Base-by-base conservation (phyloP, 768 basidiomycete species). In the Leccinum longicurvipes region DNA sequence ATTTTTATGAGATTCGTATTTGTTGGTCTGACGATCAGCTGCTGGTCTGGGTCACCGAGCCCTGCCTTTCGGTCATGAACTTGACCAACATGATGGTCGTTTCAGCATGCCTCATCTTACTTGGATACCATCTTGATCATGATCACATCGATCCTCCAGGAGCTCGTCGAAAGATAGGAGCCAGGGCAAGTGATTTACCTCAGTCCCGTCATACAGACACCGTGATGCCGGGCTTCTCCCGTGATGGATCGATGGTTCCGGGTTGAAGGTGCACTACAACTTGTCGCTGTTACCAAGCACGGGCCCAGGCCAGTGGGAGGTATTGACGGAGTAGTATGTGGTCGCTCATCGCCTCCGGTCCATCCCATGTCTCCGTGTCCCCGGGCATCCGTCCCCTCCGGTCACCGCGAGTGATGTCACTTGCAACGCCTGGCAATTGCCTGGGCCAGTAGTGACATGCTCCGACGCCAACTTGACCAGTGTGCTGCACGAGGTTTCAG, bases 1-100 rank as follows among this genome's bases (percentile, higher is more conserved):
- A 69, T 69, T 50, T 45, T 68, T 68, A 69, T 69, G 57, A 55
- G 60, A 46, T 67, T 57, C 60, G 54, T 64, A 60, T 62, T 60
- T 56, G 51, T 32, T 55, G 19, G 36, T 27, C 3, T 39, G 45
- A 45, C 25, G 34, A 19, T 54, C 27, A 34, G 31, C 31, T 7
- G 29, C 31, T 36, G 31, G 19, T 50, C 24, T 21, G 23, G 44
- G 23, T 42, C 41, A 17, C 19, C 14, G 21, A 15, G 19, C 12
- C 11, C 17, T 11, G 17, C 19, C 21, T 15, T 11, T 7, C 14
- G 11, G 31, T 10, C 28, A 53, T 25, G 29, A n/a, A 36, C 8
- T 23, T 24, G n/a, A 52, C 24, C 31, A 3, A 32, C 50, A 14
- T 51, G 21, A 31, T 25, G 25, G 25, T 47, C 14, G 29, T 49